Evolutionary conservation across 495 filamentous ascomycete species (phyloP).

Genomic region (Penicillium alfredii): DNA sequence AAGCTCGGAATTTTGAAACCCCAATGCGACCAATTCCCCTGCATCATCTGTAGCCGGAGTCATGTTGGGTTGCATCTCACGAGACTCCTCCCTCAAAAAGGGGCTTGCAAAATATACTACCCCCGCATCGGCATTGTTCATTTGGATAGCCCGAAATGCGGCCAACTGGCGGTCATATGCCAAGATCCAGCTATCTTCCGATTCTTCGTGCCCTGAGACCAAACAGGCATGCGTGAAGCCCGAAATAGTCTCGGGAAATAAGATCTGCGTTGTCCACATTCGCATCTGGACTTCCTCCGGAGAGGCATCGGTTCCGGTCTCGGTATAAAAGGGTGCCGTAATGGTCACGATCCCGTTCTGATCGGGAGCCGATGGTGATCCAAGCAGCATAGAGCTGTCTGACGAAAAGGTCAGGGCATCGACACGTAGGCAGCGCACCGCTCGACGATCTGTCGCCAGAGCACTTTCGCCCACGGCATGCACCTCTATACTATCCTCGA

Average conservation of each 20-base stretch:
- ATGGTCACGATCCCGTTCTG: slow-evolving; percentile 69
- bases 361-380: slow-evolving; percentile 60
- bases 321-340: slow-evolving; percentile 70
- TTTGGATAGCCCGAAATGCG: slow-evolving; percentile 69
- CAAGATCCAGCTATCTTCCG: slow-evolving; percentile 72
- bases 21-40: slow-evolving; percentile 70
- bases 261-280: slow-evolving; percentile 83
- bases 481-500: slow-evolving; percentile 80
- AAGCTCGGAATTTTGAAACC: slow-evolving; percentile 64
- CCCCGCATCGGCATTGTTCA: slow-evolving; percentile 67
- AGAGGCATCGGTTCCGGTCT: slow-evolving; percentile 40
- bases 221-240: slow-evolving; percentile 73
- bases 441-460: slow-evolving; percentile 61
- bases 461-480: slow-evolving; percentile 62
- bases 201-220: slow-evolving; percentile 60
- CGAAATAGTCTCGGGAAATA: slow-evolving; percentile 72
- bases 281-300: slow-evolving; percentile 62
- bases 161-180: slow-evolving; percentile 71
- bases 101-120: slow-evolving; percentile 80
- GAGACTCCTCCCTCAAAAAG: slow-evolving; percentile 25
- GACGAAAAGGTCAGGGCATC: slow-evolving; percentile 76
- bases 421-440: slow-evolving; percentile 74
- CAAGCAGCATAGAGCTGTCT: slow-evolving; percentile 79
- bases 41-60: slow-evolving; percentile 59
- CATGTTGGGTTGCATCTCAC: slow-evolving; percentile 55